Conservation (phyloP, 306 rosid genomes). For the Corylus heterophylla region DNA sequence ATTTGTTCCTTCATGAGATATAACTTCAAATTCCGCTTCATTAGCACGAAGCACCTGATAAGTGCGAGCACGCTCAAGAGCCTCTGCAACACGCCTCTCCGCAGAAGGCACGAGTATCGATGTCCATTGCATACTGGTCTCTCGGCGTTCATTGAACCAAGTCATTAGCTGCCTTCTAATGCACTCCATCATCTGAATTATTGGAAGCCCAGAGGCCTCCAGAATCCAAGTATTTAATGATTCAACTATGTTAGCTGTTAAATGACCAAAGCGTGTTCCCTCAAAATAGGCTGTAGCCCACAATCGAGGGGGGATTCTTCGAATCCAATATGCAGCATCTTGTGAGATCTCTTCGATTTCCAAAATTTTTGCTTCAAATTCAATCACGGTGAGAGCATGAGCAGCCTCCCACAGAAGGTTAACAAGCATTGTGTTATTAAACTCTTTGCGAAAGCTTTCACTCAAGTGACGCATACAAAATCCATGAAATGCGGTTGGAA, state of each 20-base stretch:
- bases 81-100: conserved; percentile 74
- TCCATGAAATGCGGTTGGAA: conserved; percentile 89
- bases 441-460: conserved; percentile 86
- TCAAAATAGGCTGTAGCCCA: conserved; percentile 92
- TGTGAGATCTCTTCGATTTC: conserved; percentile 80
- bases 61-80: conserved; percentile 79
- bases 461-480: conserved; percentile 87
- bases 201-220: conserved; percentile 86
- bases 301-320: conserved; percentile 69
- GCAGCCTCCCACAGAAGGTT: conserved; percentile 88
- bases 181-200: conserved; percentile 90
- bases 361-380: conserved; percentile 66
- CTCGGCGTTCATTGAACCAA: conserved; percentile 87
- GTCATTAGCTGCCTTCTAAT: conserved; percentile 88
- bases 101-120: conserved; percentile 82
- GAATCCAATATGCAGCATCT: conserved; percentile 84
- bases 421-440: conserved; percentile 66
- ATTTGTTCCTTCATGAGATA: conserved; percentile 73
- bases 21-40: conserved; percentile 86
- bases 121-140: conserved; percentile 91
- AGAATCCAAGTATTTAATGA: conserved; percentile 71
- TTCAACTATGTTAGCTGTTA: conserved; percentile 75
- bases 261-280: conserved; percentile 77
- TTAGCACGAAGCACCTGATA: conserved; percentile 88
- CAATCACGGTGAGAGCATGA: conserved; percentile 70